phyloP scores from a whole-genome alignment of 176 grass and related monocot genomes.

The Luzula sylvatica region DNA sequence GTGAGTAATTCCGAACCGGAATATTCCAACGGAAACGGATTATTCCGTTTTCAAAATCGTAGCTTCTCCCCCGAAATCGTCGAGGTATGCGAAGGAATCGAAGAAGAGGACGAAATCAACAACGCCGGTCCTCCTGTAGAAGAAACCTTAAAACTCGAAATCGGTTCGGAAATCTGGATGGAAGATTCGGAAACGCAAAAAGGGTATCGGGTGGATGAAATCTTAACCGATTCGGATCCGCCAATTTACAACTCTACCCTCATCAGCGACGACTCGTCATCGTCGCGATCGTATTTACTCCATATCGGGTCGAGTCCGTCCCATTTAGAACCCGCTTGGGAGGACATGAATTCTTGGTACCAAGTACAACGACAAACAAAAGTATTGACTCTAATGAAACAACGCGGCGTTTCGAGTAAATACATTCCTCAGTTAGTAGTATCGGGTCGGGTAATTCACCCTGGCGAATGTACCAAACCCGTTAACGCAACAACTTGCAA shows the following conservation, averaged over 20 bases:
- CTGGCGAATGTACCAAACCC: conserved; percentile 60
- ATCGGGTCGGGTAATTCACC: conserved; percentile 59
- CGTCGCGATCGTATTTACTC: conserved; percentile 47
- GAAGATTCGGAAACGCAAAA: conserved; percentile 59
- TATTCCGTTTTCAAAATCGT: conserved; percentile 59
- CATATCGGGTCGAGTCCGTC: conserved; percentile 79
- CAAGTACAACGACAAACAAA: conserved; percentile 89
- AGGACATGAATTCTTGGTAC: conserved; percentile 95
- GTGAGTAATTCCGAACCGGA: conserved; percentile 23
- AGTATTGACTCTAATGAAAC: conserved; percentile 74
- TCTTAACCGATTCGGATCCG: conserved; percentile 55
- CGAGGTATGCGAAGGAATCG: conserved; percentile 43
- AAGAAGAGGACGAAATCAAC: conserved; percentile 22
- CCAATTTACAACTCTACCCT: conserved; percentile 62
- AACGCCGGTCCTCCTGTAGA: conserved; percentile 40
- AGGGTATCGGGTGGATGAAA: conserved; percentile 61
- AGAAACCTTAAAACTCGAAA: conserved; percentile 71
- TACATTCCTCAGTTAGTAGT: conserved; percentile 66
- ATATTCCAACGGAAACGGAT: conserved; percentile 47
- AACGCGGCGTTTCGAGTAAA: conserved; percentile 76
- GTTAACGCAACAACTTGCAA: conserved; percentile 53
- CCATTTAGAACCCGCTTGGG: conserved; percentile 82
- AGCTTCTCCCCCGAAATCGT: conserved; percentile 91
- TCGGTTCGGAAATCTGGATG: conserved; percentile 67
- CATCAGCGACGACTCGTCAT: conserved; percentile 55